These are phyloP conservation scores for Datisca glomerata DNA, from an alignment of 306 rosid species.

Conservation along the genomic window DNA sequence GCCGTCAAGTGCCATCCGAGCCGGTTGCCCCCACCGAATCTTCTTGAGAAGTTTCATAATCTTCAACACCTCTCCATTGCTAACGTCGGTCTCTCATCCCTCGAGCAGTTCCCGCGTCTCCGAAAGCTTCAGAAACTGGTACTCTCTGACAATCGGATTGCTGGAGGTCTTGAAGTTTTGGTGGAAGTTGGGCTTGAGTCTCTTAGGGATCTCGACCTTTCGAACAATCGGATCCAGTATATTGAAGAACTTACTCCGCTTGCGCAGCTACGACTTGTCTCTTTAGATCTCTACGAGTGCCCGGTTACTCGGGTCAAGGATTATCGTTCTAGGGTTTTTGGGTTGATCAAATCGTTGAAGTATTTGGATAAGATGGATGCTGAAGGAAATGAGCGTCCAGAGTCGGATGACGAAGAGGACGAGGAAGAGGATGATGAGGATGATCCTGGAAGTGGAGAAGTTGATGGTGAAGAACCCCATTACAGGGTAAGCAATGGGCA, in stretches of 20 bases:
- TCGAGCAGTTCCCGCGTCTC: slow-evolving; percentile 82
- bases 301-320: slow-evolving; percentile 86
- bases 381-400: slow-evolving; percentile 84
- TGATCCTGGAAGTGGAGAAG: slow-evolving; percentile 85
- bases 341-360: slow-evolving; percentile 65
- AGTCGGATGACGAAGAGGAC: slow-evolving; percentile 69
- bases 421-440: slow-evolving; percentile 54
- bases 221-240: slow-evolving; percentile 75
- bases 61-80: slow-evolving; percentile 89
- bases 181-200: slow-evolving; percentile 77
- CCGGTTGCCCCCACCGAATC: slow-evolving; percentile 68
- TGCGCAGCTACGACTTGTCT: slow-evolving; percentile 70
- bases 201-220: slow-evolving; percentile 70
- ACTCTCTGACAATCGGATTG: slow-evolving; percentile 81
- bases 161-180: slow-evolving; percentile 64
- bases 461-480: slow-evolving; percentile 62
- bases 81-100: slow-evolving; percentile 73
- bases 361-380: slow-evolving; percentile 94
- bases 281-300: slow-evolving; percentile 87
- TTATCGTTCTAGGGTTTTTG: slow-evolving; percentile 96
- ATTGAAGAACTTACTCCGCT: slow-evolving; percentile 83
- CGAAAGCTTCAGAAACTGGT: slow-evolving; percentile 55
- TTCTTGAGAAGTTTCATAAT: slow-evolving; percentile 65
- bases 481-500: slow-evolving; percentile 47
- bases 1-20: slow-evolving; percentile 89